Conservation (phyloP, 768 basidiomycete genomes). For the Punctularia strigosozonata region DNA sequence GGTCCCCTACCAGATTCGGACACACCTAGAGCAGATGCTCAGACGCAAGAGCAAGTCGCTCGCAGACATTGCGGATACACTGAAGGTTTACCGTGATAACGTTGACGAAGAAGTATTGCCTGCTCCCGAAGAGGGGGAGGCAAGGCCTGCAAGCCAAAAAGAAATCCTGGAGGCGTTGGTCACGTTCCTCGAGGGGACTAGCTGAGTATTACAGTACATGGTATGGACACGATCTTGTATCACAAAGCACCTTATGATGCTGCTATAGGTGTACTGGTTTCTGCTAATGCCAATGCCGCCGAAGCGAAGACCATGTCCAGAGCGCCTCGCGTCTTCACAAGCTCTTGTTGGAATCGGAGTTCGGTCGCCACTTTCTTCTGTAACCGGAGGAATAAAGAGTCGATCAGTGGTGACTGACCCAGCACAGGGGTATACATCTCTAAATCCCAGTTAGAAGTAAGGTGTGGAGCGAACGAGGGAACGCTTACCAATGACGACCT, state of each 20-base stretch:
- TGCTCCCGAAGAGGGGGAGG: constrained; percentile 17
- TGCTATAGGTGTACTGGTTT: too few species aligned
- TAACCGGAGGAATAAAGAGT: constrained; percentile 70
- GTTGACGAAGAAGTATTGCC: constrained; percentile 40
- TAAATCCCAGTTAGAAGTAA: constrained; percentile 19
- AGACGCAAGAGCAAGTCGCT: constrained; percentile 60
- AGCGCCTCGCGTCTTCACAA: constrained; percentile 74
- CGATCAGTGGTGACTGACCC: constrained; percentile 91
- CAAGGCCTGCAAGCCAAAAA: constrained; percentile 38
- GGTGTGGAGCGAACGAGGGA: not conserved
- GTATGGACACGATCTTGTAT: constrained; percentile 8
- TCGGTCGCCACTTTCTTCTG: constrained; percentile 80
- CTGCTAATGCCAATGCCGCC: constrained; percentile 22
- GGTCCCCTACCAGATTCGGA: constrained; percentile 47
- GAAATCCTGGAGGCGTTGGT: constrained; percentile 64
- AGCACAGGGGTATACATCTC: constrained; percentile 88
- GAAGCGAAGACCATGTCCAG: constrained; percentile 83
- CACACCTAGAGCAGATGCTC: constrained; percentile 68
- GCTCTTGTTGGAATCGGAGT: constrained; percentile 77
- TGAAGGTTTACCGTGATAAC: constrained; percentile 64
- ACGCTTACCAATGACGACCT: constrained; percentile 70
- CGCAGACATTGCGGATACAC: constrained; percentile 55
- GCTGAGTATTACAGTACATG: constrained; percentile 13
- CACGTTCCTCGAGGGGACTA: constrained; percentile 38
- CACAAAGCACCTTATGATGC: too few species aligned